Conservation (phyloP, 202 grass and related monocot species). For the Elaeis oleifera region DNA sequence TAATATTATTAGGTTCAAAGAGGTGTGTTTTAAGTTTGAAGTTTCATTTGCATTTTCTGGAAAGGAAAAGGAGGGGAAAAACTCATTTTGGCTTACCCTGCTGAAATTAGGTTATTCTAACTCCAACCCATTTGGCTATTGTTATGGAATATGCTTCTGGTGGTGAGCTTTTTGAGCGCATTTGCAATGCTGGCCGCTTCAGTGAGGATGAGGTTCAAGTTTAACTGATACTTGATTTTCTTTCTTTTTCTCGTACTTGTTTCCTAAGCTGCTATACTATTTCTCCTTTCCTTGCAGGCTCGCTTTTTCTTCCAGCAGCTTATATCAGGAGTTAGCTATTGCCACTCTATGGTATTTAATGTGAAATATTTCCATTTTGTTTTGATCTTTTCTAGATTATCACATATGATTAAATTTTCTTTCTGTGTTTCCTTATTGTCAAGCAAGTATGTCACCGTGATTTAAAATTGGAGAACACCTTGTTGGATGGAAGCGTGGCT, state of each 20-base stretch:
- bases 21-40: slow-evolving; percentile 33
- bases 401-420: slow-evolving; percentile 12
- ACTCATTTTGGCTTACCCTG: slow-evolving; percentile 1
- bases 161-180: slow-evolving; percentile 91
- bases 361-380: not conserved
- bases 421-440: slow-evolving; percentile 14
- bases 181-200: slow-evolving; percentile 88
- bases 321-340: slow-evolving; percentile 94
- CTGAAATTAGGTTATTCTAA: slow-evolving; percentile 80
- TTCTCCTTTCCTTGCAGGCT: slow-evolving; percentile 41
- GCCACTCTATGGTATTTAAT: slow-evolving; percentile 62
- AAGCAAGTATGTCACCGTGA: slow-evolving; percentile 99
- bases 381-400: slow-evolving; percentile 4
- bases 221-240: slow-evolving; percentile 14
- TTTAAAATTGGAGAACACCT: slow-evolving; percentile 93
- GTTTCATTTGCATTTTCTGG: not conserved
- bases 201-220: slow-evolving; percentile 80
- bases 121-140: slow-evolving; percentile 94
- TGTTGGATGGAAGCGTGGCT: slow-evolving; percentile 82
- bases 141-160: slow-evolving; percentile 99
- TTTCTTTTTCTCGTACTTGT: not conserved
- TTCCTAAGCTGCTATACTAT: slow-evolving; percentile 14
- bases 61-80: too few relatives aligned
- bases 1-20: slow-evolving; percentile 92
- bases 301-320: slow-evolving; percentile 98